Conservation (phyloP, 2,329 filamentous ascomycete genomes). For the Trichothecium sympodiale region DNA sequence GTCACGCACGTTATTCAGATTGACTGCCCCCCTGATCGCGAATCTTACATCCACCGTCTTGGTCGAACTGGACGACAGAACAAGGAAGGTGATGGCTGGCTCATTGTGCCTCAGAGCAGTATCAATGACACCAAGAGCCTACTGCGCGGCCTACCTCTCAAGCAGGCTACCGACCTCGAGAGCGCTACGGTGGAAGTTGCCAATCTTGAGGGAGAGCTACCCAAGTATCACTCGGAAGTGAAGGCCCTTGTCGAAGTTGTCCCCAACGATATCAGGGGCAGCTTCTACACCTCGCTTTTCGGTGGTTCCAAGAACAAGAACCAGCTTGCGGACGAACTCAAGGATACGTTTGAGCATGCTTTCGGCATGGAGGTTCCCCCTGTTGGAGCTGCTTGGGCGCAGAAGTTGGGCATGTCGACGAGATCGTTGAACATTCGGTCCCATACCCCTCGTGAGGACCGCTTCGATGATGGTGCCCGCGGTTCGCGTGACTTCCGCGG, state of each 20-base stretch:
- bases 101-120: slow-evolving; percentile 50
- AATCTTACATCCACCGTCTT: slow-evolving; percentile 67
- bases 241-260: slow-evolving; percentile 29
- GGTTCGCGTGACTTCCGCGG: slow-evolving; percentile 7
- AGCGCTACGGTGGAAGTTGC: slow-evolving; percentile 41
- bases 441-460: slow-evolving; percentile 6
- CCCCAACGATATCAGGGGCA: slow-evolving; percentile 18
- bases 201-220: slow-evolving; percentile 29
- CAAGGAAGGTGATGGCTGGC: slow-evolving; percentile 60
- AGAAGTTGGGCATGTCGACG: slow-evolving; percentile 19
- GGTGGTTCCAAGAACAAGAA: slow-evolving; percentile 33
- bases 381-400: slow-evolving; percentile 15
- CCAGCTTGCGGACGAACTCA: slow-evolving; percentile 36
- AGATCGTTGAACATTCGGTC: slow-evolving; percentile 22
- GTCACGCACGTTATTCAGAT: slow-evolving; percentile 73
- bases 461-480: slow-evolving; percentile 6
- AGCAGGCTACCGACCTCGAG: slow-evolving; percentile 39
- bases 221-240: slow-evolving; percentile 32
- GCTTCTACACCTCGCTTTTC: slow-evolving; percentile 46
- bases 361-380: slow-evolving; percentile 43
- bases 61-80: slow-evolving; percentile 68
- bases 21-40: slow-evolving; percentile 50
- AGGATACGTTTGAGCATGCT: slow-evolving; percentile 37
- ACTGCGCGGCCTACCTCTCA: slow-evolving; percentile 49
- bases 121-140: slow-evolving; percentile 32